phyloP scores from a whole-genome alignment of 768 basidiomycete species.

The Paxillus ammoniavirescens region DNA sequence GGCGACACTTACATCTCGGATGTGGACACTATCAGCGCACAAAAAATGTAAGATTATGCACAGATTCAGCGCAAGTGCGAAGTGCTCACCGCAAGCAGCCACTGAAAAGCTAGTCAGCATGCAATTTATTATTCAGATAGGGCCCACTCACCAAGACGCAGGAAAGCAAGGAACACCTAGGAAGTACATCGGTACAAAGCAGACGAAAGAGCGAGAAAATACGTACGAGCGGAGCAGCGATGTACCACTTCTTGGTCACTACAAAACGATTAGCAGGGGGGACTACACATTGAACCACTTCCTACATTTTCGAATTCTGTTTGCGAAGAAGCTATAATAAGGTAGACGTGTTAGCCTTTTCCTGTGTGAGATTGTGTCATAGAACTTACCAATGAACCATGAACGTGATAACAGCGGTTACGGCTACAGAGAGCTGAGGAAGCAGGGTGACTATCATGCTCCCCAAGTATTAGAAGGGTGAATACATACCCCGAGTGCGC shows the following conservation, averaged over 20 bases:
- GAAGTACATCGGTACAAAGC: neutral
- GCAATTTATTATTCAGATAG: neutral
- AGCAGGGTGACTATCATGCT: neutral
- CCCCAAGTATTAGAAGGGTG: neutral
- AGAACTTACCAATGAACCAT: constrained; percentile 31
- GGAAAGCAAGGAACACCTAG: constrained; percentile 31
- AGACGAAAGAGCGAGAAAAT: neutral
- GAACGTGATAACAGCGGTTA: constrained; percentile 31
- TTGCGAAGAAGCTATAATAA: constrained; percentile 28
- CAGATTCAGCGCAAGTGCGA: neutral
- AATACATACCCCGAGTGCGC: constrained; percentile 27
- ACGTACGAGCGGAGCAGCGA: constrained; percentile 29
- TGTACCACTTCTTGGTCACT: constrained; percentile 35
- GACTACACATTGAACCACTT: neutral
- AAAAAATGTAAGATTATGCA: neutral
- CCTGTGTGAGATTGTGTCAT: neutral
- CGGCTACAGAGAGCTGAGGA: constrained; percentile 30
- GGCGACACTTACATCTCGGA: constrained; percentile 27
- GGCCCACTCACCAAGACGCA: constrained; percentile 29
- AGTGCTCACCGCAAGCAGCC: constrained; percentile 28
- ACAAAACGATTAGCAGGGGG: constrained; percentile 1
- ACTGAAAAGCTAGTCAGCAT: constrained; percentile 9
- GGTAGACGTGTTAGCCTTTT: neutral
- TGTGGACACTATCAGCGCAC: constrained; percentile 25
- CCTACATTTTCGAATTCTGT: constrained; percentile 34